phyloP scores from a whole-genome alignment of 495 filamentous ascomycete genomes.

The Durotheca rogersii region DNA sequence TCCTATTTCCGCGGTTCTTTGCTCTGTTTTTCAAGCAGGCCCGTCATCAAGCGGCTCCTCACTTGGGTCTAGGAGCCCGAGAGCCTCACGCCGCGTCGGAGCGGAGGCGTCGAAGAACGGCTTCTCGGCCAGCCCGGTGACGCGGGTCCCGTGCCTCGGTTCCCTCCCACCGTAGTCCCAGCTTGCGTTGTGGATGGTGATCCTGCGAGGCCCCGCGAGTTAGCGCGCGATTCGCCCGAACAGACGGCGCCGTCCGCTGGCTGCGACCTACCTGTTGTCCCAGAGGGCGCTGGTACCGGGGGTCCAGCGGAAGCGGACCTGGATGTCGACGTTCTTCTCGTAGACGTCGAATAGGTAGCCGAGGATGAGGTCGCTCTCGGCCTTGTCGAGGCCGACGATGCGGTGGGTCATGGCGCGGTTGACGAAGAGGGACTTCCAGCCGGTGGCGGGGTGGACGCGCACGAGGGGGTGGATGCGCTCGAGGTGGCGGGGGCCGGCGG shows the following conservation, averaged over 20 bases:
- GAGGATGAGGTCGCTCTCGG: constrained; percentile 68
- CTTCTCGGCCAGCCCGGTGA: constrained; percentile 67
- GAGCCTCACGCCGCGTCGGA: constrained; percentile 57
- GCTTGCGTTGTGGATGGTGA: constrained; percentile 67
- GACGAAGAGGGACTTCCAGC: constrained; percentile 71
- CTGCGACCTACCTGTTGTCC: constrained; percentile 58
- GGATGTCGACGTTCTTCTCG: constrained; percentile 66
- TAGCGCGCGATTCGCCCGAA: too few species aligned
- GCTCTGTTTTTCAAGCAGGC: constrained; percentile 9
- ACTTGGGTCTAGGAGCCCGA: constrained; percentile 50
- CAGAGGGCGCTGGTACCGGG: constrained; percentile 61
- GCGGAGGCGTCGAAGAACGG: constrained; percentile 61
- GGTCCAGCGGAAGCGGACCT: constrained; percentile 66
- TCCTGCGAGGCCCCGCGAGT: constrained; percentile 38
- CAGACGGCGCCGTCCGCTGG: background rate
- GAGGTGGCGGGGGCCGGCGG: constrained; percentile 61
- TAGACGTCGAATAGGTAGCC: constrained; percentile 65
- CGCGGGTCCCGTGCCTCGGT: constrained; percentile 62
- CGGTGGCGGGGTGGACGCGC: constrained; percentile 68
- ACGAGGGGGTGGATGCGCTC: constrained; percentile 69
- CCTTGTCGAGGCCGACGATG: constrained; percentile 65
- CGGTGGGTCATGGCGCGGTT: constrained; percentile 65
- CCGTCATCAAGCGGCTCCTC: constrained; percentile 39
- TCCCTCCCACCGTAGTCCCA: constrained; percentile 67
- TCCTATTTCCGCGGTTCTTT: background rate